Evolutionary conservation across 345 rosid species (phyloP).

Genomic region (Hypericum androsaemum): DNA sequence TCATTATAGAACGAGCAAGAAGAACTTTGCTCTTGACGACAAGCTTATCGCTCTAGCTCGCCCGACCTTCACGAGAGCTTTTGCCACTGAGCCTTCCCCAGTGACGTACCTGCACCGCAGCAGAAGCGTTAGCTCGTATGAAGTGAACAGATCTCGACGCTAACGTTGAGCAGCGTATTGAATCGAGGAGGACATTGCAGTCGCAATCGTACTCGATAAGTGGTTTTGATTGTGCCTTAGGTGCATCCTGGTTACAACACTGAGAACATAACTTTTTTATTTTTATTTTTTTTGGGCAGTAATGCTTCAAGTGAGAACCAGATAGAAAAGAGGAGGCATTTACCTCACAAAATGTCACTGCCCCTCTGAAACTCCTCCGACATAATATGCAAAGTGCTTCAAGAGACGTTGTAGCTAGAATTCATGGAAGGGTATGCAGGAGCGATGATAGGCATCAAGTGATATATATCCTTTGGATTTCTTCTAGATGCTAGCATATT

Average conservation of each 20-base stretch:
- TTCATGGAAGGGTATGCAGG: conserved; percentile 99
- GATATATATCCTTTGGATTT: conserved; percentile 69
- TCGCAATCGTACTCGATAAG: conserved; percentile 51
- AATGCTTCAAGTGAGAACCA: background rate
- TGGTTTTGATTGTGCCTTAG: conserved; percentile 51
- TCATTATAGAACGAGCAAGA: too few species aligned
- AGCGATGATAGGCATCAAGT: conserved; percentile 95
- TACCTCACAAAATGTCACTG: conserved; percentile 89
- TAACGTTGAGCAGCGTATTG: too few species aligned
- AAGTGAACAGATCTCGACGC: too few species aligned
- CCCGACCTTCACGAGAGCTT: conserved; percentile 28
- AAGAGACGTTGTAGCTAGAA: conserved; percentile 91
- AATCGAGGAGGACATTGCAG: too few species aligned
- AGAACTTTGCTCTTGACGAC: too few species aligned
- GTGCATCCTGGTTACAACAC: conserved; percentile 4
- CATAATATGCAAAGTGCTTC: conserved; percentile 83
- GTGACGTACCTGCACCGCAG: too few species aligned
- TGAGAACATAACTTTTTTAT: background rate
- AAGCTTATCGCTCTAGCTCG: too few species aligned
- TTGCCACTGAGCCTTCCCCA: conserved; percentile 43
- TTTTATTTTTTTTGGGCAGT: background rate
- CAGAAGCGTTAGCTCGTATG: too few species aligned
- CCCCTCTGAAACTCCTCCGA: conserved; percentile 91
- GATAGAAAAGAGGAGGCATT: conserved; percentile 3
- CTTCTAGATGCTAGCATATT: too few species aligned